Evolutionary conservation across 2,329 filamentous ascomycete species (phyloP).

Genomic region (Dactylellina parvicollis): DNA sequence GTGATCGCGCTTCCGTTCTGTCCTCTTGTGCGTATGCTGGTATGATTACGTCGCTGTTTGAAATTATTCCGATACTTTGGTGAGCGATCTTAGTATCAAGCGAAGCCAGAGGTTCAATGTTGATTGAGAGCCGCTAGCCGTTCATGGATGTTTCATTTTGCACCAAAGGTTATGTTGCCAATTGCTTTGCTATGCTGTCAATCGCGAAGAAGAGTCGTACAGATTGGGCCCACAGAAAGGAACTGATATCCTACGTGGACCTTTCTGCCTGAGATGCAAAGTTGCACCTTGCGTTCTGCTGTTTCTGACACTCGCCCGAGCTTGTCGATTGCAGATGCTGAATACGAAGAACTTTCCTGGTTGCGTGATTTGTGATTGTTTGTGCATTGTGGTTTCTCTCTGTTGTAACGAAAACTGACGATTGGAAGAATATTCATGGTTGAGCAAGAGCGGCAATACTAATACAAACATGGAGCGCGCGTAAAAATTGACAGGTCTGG

Average conservation of each 20-base stretch:
- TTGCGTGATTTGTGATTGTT: constrained; percentile 12
- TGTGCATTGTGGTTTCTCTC: constrained; percentile 20
- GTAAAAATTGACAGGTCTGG: constrained; percentile 49
- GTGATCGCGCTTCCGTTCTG: no score
- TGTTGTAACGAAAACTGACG: constrained; percentile 35
- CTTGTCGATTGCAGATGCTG: constrained; percentile 11
- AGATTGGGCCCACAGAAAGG: constrained; percentile 24
- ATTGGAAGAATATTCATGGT: constrained; percentile 37
- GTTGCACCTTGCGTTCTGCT: constrained; percentile 3
- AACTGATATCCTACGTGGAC: constrained; percentile 48
- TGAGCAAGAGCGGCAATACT: constrained; percentile 47
- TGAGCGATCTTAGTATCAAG: background rate
- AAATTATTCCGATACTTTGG: background rate
- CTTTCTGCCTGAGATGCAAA: background rate
- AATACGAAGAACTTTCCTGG: constrained; percentile 14
- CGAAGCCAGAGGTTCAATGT: background rate
- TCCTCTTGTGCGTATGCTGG: background rate
- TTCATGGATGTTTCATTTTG: constrained; percentile 7
- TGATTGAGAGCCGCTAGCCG: background rate
- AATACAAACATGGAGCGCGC: constrained; percentile 55
- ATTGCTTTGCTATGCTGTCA: constrained; percentile 1
- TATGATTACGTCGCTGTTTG: background rate
- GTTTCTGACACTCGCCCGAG: background rate
- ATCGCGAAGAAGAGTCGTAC: constrained; percentile 11
- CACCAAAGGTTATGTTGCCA: background rate